Evolutionary conservation across 2,329 filamentous ascomycete species (phyloP).

Genomic region (Aspergillus pseudonomiae): DNA sequence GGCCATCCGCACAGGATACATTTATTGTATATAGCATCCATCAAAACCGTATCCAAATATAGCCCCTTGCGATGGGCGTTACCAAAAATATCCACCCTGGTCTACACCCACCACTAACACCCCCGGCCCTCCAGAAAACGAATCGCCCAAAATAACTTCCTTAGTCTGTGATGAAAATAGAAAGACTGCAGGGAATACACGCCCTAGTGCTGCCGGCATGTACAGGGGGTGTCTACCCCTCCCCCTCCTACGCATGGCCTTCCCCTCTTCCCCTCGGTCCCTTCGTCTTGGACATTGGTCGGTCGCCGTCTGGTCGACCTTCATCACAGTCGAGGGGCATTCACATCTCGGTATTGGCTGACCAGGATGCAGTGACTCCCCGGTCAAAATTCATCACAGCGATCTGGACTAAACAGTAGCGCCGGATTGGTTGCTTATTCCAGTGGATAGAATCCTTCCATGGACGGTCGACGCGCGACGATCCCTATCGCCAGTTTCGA

Average conservation of each 20-base stretch:
- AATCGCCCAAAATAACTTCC: conserved; percentile 3
- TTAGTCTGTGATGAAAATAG: conserved; percentile 8
- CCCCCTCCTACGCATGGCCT: background rate
- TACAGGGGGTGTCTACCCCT: background rate
- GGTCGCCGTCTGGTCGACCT: background rate
- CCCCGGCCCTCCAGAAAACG: background rate
- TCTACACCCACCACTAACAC: background rate
- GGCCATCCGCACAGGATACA: background rate
- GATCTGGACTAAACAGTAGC: background rate
- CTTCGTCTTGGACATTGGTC: background rate
- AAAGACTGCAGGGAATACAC: background rate
- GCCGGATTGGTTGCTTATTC: conserved; percentile 7
- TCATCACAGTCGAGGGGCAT: background rate
- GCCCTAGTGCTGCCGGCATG: background rate
- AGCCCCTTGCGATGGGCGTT: background rate
- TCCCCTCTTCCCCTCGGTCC: background rate
- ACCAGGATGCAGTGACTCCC: conserved; percentile 1
- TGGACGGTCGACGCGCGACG: background rate
- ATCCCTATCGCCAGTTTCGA: background rate
- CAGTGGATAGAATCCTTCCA: background rate
- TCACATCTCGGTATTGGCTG: conserved; percentile 1
- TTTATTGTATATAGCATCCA: background rate
- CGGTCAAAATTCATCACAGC: conserved; percentile 5
- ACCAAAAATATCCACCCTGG: conserved; percentile 5
- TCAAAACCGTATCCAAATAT: background rate